phyloP scores from a whole-genome alignment of 805 yeast genomes.

The Lachancea fermentati region DNA sequence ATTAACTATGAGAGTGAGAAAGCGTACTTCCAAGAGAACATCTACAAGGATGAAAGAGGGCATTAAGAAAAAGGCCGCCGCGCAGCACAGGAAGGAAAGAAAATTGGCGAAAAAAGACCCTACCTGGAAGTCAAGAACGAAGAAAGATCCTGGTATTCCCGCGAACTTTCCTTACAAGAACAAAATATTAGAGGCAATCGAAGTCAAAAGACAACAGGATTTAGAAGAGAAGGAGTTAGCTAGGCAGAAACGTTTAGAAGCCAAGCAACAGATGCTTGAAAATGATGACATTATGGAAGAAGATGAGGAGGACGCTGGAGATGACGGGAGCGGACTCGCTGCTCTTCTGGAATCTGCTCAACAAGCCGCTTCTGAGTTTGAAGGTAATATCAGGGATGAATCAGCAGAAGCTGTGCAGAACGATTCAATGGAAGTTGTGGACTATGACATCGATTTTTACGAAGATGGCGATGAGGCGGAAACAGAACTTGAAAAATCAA shows the following conservation, averaged over 20 bases:
- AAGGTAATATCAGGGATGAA: constrained; percentile 40
- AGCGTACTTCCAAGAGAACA: constrained; percentile 77
- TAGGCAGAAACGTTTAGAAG: constrained; percentile 43
- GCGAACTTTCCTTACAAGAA: constrained; percentile 92
- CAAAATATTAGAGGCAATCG: constrained; percentile 66
- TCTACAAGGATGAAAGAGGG: constrained; percentile 95
- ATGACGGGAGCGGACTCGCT: constrained; percentile 53
- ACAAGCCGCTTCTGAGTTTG: constrained; percentile 71
- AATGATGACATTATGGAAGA: constrained; percentile 35
- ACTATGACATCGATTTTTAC: constrained; percentile 42
- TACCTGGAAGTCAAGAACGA: constrained; percentile 83
- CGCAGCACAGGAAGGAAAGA: constrained; percentile 79
- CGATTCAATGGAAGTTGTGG: constrained; percentile 44
- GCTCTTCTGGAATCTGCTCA: constrained; percentile 90
- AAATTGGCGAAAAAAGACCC: constrained; percentile 81
- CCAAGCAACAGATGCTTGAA: constrained; percentile 35
- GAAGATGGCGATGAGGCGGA: constrained; percentile 41
- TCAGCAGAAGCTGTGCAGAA: constrained; percentile 35
- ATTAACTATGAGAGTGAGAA: constrained; percentile 43
- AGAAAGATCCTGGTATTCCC: constrained; percentile 94
- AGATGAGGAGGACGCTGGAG: constrained; percentile 37
- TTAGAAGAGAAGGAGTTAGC: constrained; percentile 48
- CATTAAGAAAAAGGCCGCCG: constrained; percentile 90
- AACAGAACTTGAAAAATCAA: constrained; percentile 60
- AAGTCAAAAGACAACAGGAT: constrained; percentile 50